These are phyloP conservation scores for Immersiella caudata DNA, from an alignment of 495 filamentous ascomycete species.

Conservation along the genomic window DNA sequence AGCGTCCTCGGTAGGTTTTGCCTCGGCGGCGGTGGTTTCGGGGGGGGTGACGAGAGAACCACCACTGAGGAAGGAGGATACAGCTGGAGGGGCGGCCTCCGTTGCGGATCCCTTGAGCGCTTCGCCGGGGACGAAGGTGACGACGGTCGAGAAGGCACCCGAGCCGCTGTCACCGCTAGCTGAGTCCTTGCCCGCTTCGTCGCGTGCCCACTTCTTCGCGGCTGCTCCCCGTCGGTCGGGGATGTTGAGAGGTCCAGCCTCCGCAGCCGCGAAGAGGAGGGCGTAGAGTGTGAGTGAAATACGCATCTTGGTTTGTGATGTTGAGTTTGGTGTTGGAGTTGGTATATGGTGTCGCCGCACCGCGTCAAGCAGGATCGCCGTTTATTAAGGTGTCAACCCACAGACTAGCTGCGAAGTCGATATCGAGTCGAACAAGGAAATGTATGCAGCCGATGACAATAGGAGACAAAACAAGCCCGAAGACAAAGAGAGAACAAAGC, in stretches of 20 bases:
- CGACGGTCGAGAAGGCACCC: background rate
- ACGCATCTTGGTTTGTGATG: constrained; percentile 27
- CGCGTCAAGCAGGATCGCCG: constrained; percentile 2
- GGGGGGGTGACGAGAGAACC: background rate
- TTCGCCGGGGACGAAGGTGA: constrained; percentile 17
- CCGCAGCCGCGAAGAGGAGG: constrained; percentile 23
- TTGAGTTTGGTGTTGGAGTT: background rate
- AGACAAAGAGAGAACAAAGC: background rate
- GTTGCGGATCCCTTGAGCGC: background rate
- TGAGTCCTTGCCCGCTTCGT: constrained; percentile 2
- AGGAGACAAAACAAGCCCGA: constrained; percentile 1
- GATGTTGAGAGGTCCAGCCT: constrained; percentile 35
- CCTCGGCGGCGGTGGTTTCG: background rate
- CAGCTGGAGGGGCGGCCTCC: background rate
- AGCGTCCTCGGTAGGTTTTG: background rate
- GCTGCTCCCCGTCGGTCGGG: background rate
- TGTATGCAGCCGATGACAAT: constrained; percentile 11
- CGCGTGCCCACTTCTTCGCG: constrained; percentile 13
- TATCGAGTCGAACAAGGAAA: background rate
- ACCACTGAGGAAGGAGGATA: background rate
- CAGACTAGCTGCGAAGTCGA: constrained; percentile 14
- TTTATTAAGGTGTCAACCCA: background rate
- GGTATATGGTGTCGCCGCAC: background rate
- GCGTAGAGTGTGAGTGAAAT: constrained; percentile 19
- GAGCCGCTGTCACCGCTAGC: constrained; percentile 5